Evolutionary conservation across 2,329 filamentous ascomycete species (phyloP).

Genomic region (Cladophialophora bantiana): DNA sequence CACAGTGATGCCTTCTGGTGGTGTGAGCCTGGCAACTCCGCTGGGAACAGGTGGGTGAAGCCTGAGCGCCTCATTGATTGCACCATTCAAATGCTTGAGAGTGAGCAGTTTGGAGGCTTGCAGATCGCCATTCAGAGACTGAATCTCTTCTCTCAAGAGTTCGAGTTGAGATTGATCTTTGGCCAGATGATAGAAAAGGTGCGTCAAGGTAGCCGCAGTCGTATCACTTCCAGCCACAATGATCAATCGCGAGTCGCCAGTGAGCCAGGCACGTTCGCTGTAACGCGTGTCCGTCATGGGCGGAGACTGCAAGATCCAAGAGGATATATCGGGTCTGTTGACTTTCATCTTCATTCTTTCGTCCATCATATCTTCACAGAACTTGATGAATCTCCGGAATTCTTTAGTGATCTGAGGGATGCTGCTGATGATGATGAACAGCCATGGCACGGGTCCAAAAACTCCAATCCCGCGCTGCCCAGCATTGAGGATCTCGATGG

Average conservation of each 20-base stretch:
- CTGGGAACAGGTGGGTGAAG: slow-evolving; percentile 50
- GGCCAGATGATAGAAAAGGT: slow-evolving; percentile 52
- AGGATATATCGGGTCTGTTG: slow-evolving; percentile 22
- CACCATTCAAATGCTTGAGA: slow-evolving; percentile 49
- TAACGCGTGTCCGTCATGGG: slow-evolving; percentile 7
- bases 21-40: slow-evolving; percentile 47
- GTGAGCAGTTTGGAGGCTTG: slow-evolving; percentile 41
- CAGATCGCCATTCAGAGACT: slow-evolving; percentile 45
- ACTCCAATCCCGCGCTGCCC: slow-evolving; percentile 34
- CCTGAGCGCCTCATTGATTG: slow-evolving; percentile 52
- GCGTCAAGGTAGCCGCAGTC: slow-evolving; percentile 49
- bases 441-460: slow-evolving; percentile 34
- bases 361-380: slow-evolving; percentile 45
- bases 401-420: slow-evolving; percentile 13
- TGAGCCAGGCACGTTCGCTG: slow-evolving; percentile 28
- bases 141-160: slow-evolving; percentile 47
- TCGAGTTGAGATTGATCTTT: slow-evolving; percentile 47
- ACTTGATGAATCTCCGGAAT: slow-evolving; percentile 40
- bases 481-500: slow-evolving; percentile 33
- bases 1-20: slow-evolving; percentile 47
- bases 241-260: slow-evolving; percentile 42
- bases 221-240: slow-evolving; percentile 51
- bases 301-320: slow-evolving; percentile 21
- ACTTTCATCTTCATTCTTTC: slow-evolving; percentile 40
- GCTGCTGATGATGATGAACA: slow-evolving; percentile 24